Percentiles rank a stretch among this genome's conserved stretches.
These are phyloP conservation scores for Metschnikowia lachancei DNA, from an alignment of 805 yeast species.

Conservation along the genomic window DNA sequence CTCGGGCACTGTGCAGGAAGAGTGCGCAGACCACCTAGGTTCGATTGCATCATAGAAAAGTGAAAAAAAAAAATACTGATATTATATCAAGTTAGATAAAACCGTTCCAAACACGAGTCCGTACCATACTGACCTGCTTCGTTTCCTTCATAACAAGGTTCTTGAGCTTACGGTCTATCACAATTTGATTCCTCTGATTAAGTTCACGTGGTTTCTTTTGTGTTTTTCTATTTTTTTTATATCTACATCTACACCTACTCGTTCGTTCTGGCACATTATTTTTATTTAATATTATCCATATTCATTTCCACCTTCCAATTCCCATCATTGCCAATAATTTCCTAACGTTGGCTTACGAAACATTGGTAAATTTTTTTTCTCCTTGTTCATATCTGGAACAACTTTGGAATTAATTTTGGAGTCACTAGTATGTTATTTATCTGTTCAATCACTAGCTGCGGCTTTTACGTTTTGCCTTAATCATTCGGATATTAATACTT, in stretches of 20 bases:
- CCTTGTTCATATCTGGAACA: not conserved
- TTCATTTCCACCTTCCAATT: not conserved
- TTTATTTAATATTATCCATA: not conserved
- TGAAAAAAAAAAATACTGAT: conserved; percentile 14
- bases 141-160: conserved; percentile 4
- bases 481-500: conserved; percentile 5
- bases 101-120: conserved; percentile 7
- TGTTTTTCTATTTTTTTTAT: too few species aligned
- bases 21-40: conserved; percentile 11
- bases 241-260: conserved; percentile 2
- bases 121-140: conserved; percentile 9
- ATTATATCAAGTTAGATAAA: not conserved
- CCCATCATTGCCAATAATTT: conserved; percentile 4
- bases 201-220: conserved; percentile 22
- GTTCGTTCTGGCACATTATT: conserved; percentile 8
- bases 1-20: conserved; percentile 2
- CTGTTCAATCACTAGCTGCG: not conserved
- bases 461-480: not conserved
- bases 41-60: conserved; percentile 13
- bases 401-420: not conserved
- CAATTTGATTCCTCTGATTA: conserved; percentile 18
- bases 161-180: conserved; percentile 7
- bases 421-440: conserved; percentile 2
- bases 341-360: not conserved
- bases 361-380: too few species aligned